Evolutionary conservation across 2,329 filamentous ascomycete genomes (phyloP).

Genomic region (Venturia carpophila): DNA sequence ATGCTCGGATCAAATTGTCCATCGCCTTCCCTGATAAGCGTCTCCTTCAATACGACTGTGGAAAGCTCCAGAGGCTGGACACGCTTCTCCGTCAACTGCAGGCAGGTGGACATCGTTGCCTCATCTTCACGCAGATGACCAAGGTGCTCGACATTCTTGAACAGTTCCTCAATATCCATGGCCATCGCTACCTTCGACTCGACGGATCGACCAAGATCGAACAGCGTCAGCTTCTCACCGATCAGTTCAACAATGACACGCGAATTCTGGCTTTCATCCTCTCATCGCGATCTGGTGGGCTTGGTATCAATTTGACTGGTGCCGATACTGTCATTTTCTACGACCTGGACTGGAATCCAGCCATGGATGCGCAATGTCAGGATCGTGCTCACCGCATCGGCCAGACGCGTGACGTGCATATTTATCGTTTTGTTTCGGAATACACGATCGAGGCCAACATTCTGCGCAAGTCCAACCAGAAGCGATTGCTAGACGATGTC

Average conservation of each 20-base stretch:
- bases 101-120: conserved; percentile 78
- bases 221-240: conserved; percentile 87
- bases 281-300: conserved; percentile 84
- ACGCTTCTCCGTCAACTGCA: conserved; percentile 79
- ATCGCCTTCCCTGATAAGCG: conserved; percentile 97
- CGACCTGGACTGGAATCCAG: conserved; percentile 98
- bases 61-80: conserved; percentile 87
- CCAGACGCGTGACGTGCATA: conserved; percentile 94
- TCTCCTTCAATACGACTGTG: conserved; percentile 94
- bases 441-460: conserved; percentile 96
- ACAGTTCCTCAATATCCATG: conserved; percentile 95
- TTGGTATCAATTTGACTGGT: conserved; percentile 93
- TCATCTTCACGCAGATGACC: conserved; percentile 99
- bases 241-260: conserved; percentile 91
- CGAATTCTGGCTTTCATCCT: conserved; percentile 93
- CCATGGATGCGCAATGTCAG: conserved; percentile 99
- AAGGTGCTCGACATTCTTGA: conserved; percentile 96
- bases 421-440: conserved; percentile 61
- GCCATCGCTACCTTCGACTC: conserved; percentile 89
- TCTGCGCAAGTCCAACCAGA: conserved; percentile 90
- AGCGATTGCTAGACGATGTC: conserved; percentile 94
- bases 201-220: conserved; percentile 97
- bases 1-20: conserved; percentile 81
- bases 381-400: conserved; percentile 96
- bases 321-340: conserved; percentile 99